Evolutionary conservation across 2,329 filamentous ascomycete genomes (phyloP), one percentile per base, ranked within the genome.

Genomic region (Zymoseptoria tritici): DNA sequence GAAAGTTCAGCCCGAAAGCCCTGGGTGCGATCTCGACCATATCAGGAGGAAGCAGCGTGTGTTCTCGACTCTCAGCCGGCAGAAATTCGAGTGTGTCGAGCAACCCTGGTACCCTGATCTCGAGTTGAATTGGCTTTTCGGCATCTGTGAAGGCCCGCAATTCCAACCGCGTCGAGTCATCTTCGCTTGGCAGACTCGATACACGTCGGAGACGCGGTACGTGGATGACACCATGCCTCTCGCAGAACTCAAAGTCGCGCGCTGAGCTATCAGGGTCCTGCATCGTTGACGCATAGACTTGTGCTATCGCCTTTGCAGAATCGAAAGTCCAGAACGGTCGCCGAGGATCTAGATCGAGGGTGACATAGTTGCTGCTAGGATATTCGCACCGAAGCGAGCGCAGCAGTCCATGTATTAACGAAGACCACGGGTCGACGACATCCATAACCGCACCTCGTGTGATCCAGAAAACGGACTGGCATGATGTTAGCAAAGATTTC

Each of bases 371-470:
- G 46, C 19, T 49, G 46, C 13, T 20, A 20, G 46, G 19, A 20
- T 49, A 49, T 20, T 49, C 57, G 49, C 54, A 36, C 4, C 57
- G 57, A 13, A 59, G n/a, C 19, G 31, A 50, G n/a, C 57, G 53
- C 2, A 59, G 49, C 3, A 59, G 42, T 21, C 57, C 57, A 42
- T 24, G 46, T 16, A 49, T 49, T 8, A 16, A 49, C 19, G 22
- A 24, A 24, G 22, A 24, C 22, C 22, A 24, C 22, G 22, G 22
- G 22, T 24, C 22, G 22, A 24, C 22, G 22, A 24, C 22, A 24
- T 24, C 22, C 22, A 24, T 24, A 4, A 24, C 22, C 22, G 22
- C 22, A 24, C 22, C 22, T 24, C 22, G 22, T 24, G 22, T 24
- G 22, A 24, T 24, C 22, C 22, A 24, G 22, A 49, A 49, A 49